These are phyloP conservation scores for Eragrostis nindensis DNA, from an alignment of 176 grass and related monocot species.

Conservation along the genomic window DNA sequence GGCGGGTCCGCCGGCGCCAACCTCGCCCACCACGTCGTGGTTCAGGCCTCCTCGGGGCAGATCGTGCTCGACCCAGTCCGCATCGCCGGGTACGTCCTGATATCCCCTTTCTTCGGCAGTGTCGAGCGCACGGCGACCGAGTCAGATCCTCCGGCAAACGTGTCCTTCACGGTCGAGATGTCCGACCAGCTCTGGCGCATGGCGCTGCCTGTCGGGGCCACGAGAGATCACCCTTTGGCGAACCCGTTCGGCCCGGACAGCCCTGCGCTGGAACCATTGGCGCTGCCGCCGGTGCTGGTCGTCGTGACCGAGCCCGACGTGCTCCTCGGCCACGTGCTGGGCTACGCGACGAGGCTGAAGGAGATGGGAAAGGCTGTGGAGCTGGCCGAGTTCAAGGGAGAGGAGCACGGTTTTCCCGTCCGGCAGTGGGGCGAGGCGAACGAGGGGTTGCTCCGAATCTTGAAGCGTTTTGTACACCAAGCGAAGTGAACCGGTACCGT, in stretches of 20 bases:
- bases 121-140: too few relatives aligned
- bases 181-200: constrained; percentile 51
- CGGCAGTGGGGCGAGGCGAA: constrained; percentile 34
- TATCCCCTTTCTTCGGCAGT: too few relatives aligned
- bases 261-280: not conserved
- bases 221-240: constrained; percentile 55
- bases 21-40: too few relatives aligned
- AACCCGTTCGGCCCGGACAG: constrained; percentile 66
- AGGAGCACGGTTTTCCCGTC: constrained; percentile 66
- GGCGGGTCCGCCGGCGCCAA: too few relatives aligned
- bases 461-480: constrained; percentile 45
- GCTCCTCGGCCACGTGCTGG: constrained; percentile 44
- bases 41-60: too few relatives aligned
- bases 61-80: too few relatives aligned
- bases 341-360: constrained; percentile 57
- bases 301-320: constrained; percentile 56
- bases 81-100: too few relatives aligned
- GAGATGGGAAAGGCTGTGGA: constrained; percentile 60
- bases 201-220: constrained; percentile 49
- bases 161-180: too few relatives aligned
- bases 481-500: not conserved
- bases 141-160: not conserved
- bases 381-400: constrained; percentile 43
- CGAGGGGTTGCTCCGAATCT: constrained; percentile 45
- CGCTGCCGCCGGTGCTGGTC: constrained; percentile 52